phyloP scores from a whole-genome alignment of 352 stramenopile species.

The Thraustotheca clavata region DNA sequence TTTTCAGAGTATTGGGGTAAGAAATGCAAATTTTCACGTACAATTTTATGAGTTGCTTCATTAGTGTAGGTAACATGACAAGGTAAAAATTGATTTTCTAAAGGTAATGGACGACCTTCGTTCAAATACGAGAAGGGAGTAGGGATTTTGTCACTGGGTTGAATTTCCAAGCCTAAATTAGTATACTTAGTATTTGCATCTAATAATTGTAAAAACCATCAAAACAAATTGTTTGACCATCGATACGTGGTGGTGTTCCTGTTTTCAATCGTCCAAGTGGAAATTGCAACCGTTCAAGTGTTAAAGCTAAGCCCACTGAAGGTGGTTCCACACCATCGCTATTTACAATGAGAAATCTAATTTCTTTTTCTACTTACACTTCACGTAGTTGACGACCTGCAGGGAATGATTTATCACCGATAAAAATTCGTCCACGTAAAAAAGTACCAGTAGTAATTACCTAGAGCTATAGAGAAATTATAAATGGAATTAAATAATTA shows the following conservation, averaged over 20 bases:
- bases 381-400: conserved; percentile 89
- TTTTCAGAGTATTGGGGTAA: conserved; percentile 90
- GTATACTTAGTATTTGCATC: too few relatives aligned
- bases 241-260: conserved; percentile 94
- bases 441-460: conserved; percentile 99
- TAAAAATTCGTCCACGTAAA: conserved; percentile 93
- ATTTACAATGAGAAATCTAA: neutral
- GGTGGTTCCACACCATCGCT: conserved; percentile 87
- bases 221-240: conserved; percentile 94
- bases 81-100: conserved; percentile 72
- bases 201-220: conserved; percentile 29
- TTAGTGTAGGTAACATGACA: conserved; percentile 97
- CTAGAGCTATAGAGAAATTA: conserved; percentile 21
- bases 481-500: conserved; percentile 32
- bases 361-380: conserved; percentile 15
- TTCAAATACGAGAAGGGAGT: conserved; percentile 94
- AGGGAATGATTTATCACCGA: conserved; percentile 89
- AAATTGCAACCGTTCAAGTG: conserved; percentile 89
- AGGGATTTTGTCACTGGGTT: conserved; percentile 89
- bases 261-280: conserved; percentile 94
- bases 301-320: conserved; percentile 90
- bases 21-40: conserved; percentile 90
- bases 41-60: conserved; percentile 91
- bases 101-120: conserved; percentile 61
- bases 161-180: conserved; percentile 61